A percentile compares a stretch with the other conserved stretches of the same genome.
Evolutionary conservation across 1,139 yeast genomes (phyloP).

Genomic region (Lodderomyces parapsilosis): DNA sequence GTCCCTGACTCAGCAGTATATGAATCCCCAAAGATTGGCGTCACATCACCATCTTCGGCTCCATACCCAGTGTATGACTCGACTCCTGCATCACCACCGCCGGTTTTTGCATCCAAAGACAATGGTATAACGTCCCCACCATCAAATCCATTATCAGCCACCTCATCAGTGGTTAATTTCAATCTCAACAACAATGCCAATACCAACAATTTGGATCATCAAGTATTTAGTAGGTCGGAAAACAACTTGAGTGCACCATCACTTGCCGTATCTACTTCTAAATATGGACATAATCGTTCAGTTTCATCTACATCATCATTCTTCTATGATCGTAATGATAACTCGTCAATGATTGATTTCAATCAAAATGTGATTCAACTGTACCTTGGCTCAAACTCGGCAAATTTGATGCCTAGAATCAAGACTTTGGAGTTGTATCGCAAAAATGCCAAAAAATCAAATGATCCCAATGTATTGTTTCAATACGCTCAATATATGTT

Average conservation of each 20-base stretch:
- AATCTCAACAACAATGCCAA: slow-evolving; percentile 19
- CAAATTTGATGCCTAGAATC: slow-evolving; percentile 68
- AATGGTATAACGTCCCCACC: slow-evolving; percentile 25
- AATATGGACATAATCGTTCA: slow-evolving; percentile 35
- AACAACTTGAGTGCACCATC: slow-evolving; percentile 25
- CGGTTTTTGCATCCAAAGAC: slow-evolving; percentile 17
- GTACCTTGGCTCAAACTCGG: slow-evolving; percentile 51
- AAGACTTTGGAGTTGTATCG: slow-evolving; percentile 87
- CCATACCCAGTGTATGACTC: slow-evolving; percentile 19
- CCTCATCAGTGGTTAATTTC: slow-evolving; percentile 41
- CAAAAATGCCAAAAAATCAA: slow-evolving; percentile 78
- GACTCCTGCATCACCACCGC: slow-evolving; percentile 23
- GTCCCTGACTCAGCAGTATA: slow-evolving; percentile 8
- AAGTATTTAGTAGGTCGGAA: slow-evolving; percentile 28
- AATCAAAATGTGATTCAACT: slow-evolving; percentile 45
- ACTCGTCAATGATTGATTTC: slow-evolving; percentile 38
- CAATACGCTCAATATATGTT: slow-evolving; percentile 91
- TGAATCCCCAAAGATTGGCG: slow-evolving; percentile 5
- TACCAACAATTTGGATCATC: slow-evolving; percentile 10
- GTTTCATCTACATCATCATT: slow-evolving; percentile 42
- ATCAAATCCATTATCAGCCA: slow-evolving; percentile 33
- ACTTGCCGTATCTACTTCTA: slow-evolving; percentile 6
- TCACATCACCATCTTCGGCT: slow-evolving; percentile 8
- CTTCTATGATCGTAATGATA: slow-evolving; percentile 34
- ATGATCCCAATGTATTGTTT: slow-evolving; percentile 82